phyloP scores from a whole-genome alignment of 2,329 filamentous ascomycete genomes.

The Onygenales sp. region DNA sequence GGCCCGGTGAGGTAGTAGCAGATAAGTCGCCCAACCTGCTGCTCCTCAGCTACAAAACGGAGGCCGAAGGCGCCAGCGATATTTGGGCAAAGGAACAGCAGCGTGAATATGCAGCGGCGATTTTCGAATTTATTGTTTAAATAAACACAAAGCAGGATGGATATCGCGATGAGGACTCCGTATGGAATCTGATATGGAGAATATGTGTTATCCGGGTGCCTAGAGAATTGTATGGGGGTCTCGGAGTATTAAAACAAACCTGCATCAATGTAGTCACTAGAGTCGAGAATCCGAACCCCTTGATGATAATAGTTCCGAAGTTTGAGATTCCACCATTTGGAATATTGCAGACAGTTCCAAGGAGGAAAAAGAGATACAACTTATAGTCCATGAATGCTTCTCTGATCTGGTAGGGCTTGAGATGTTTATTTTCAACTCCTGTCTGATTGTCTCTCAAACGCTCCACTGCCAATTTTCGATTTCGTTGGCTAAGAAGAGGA shows the following conservation, averaged over 20 bases:
- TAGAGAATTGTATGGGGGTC: neutral
- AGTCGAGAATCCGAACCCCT: conserved; percentile 48
- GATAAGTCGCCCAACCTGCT: conserved; percentile 43
- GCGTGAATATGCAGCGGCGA: conserved; percentile 44
- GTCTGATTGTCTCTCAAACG: conserved; percentile 50
- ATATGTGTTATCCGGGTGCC: neutral
- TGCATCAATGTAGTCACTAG: conserved; percentile 46
- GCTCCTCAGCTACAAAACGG: conserved; percentile 42
- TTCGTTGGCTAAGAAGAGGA: conserved; percentile 40
- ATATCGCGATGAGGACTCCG: conserved; percentile 41
- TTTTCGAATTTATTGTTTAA: conserved; percentile 40
- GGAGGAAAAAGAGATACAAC: conserved; percentile 47
- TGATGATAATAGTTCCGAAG: conserved; percentile 51
- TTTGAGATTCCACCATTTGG: conserved; percentile 51
- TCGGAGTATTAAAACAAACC: conserved; percentile 14
- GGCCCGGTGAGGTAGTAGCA: conserved; percentile 50
- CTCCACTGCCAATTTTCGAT: conserved; percentile 47
- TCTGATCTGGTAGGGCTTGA: conserved; percentile 46
- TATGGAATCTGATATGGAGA: conserved; percentile 33
- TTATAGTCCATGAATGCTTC: conserved; percentile 52
- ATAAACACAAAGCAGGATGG: conserved; percentile 40
- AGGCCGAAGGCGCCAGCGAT: conserved; percentile 51
- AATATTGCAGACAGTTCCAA: conserved; percentile 42
- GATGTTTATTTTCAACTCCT: conserved; percentile 47
- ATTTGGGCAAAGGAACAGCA: conserved; percentile 50